Evolutionary conservation across 306 rosid species (phyloP).

Genomic region (Sicyos edulis): DNA sequence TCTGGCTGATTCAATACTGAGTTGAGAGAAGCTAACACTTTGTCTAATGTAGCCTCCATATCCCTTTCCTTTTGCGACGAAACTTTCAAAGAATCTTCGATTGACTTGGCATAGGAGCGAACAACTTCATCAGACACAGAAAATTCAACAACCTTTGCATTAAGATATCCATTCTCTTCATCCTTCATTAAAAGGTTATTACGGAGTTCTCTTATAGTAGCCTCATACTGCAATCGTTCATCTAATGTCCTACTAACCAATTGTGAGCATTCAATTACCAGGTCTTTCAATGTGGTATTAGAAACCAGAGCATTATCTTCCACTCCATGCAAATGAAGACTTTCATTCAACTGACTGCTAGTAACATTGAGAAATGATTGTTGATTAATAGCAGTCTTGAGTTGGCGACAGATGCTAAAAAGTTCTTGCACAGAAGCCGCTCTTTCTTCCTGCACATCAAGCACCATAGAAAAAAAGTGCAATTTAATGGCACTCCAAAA

Average conservation of each 20-base stretch:
- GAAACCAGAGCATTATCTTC: slow-evolving; percentile 27
- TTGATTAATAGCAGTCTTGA: slow-evolving; percentile 42
- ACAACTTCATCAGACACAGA: slow-evolving; percentile 30
- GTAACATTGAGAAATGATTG: slow-evolving; percentile 19
- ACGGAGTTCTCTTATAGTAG: slow-evolving; percentile 35
- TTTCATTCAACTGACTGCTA: slow-evolving; percentile 21
- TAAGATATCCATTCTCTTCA: slow-evolving; percentile 61
- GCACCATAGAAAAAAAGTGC: background rate
- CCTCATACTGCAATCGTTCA: slow-evolving; percentile 35
- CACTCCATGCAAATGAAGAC: slow-evolving; percentile 19
- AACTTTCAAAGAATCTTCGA: slow-evolving; percentile 29
- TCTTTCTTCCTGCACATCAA: slow-evolving; percentile 50
- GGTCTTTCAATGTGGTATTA: slow-evolving; percentile 32
- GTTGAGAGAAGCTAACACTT: slow-evolving; percentile 47
- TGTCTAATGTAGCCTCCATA: slow-evolving; percentile 41
- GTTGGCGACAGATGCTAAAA: slow-evolving; percentile 43
- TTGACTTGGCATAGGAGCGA: slow-evolving; percentile 22
- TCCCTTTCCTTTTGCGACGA: slow-evolving; percentile 34
- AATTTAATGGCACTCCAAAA: background rate
- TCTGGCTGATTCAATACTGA: slow-evolving; percentile 45
- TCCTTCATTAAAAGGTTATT: slow-evolving; percentile 44
- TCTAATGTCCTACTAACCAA: slow-evolving; percentile 42
- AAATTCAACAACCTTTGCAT: slow-evolving; percentile 44
- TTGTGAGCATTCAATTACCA: slow-evolving; percentile 49
- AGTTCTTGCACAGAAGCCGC: slow-evolving; percentile 43